Evolutionary conservation across 495 filamentous ascomycete genomes (phyloP), one percentile per base, ranked within the genome.

Genomic region (Penicillium taxi): DNA sequence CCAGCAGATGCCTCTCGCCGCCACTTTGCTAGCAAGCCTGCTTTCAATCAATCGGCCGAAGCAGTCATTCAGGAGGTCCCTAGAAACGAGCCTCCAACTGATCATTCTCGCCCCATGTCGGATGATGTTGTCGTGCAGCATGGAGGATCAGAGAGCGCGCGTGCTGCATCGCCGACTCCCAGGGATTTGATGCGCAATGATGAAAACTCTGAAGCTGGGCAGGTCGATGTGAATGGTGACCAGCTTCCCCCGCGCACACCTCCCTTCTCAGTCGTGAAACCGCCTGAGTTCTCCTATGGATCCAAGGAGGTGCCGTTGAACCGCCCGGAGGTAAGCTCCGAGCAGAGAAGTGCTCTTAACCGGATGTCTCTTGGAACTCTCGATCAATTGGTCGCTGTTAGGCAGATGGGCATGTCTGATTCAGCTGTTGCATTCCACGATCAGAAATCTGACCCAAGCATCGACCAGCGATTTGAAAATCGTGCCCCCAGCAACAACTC

Each of bases 281-380:
- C 89, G 1, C 88, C 88, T 4, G 76, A 73, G 15, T 90, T 96
- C 50, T 63, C 75, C 9, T 84, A 88, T 55, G 70, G 68, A 5
- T 76, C 82, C 21, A 74, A 80, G 20, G 73, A 78, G 32, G 70
- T 72, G 39, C 88, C 88, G 5, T 58, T 64, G 8, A 78, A 70
- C 20, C 72, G 79, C 39, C 84, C 86, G 4, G 74, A 80, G 42
- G 72, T 80, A 28, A 77, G 82, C 19, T 71, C 80, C n/a, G 82
- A 89, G 44, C 67, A 86, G 56, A 77, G 82, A 32, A 74, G 77
- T 38, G 82, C 81, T 35, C 89, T 82, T 37, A 86, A 79, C 44
- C 77, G 85, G 8, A 77, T 96, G 59, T 94, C 89, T 15, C 67
- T 75, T 38, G 80, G 77, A 4, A 96, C 89, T 11, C 68, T 96